Evolutionary conservation across 1,139 yeast genomes (phyloP).

Genomic region (Sugiyamaella xylanicola): DNA sequence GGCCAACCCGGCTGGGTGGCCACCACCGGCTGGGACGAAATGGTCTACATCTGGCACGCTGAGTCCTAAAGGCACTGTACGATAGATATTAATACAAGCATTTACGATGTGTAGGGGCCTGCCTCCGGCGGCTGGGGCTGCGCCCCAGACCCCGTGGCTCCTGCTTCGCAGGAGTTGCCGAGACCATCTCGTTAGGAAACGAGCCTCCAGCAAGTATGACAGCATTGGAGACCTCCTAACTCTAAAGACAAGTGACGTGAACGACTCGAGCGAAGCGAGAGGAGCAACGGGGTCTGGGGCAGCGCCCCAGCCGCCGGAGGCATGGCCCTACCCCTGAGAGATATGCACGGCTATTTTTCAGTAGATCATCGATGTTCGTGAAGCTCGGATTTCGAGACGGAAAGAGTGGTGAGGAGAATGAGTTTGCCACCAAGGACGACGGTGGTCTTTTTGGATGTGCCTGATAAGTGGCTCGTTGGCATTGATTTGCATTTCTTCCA

Average conservation of each 20-base stretch:
- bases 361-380: not conserved
- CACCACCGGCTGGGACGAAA: slow-evolving; percentile 96
- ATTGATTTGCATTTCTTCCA: slow-evolving; percentile 47
- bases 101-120: too few species aligned
- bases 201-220: too few species aligned
- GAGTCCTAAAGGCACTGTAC: too few species aligned
- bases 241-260: too few species aligned
- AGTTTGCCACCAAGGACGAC: slow-evolving; percentile 39
- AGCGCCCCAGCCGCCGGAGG: not conserved
- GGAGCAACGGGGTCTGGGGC: not conserved
- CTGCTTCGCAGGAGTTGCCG: too few species aligned
- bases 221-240: too few species aligned
- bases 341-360: not conserved
- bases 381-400: not conserved
- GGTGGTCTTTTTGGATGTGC: slow-evolving; percentile 37
- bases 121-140: too few species aligned
- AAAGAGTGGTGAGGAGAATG: slow-evolving; percentile 22
- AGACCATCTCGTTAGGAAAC: too few species aligned
- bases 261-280: not conserved
- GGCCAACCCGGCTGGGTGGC: slow-evolving; percentile 97
- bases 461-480: slow-evolving; percentile 43
- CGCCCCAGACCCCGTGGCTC: too few species aligned
- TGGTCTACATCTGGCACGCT: slow-evolving; percentile 75
- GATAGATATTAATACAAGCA: too few species aligned
- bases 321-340: not conserved